phyloP scores from a whole-genome alignment of 2,329 filamentous ascomycete species.

The Fusarium cyanostomum region DNA sequence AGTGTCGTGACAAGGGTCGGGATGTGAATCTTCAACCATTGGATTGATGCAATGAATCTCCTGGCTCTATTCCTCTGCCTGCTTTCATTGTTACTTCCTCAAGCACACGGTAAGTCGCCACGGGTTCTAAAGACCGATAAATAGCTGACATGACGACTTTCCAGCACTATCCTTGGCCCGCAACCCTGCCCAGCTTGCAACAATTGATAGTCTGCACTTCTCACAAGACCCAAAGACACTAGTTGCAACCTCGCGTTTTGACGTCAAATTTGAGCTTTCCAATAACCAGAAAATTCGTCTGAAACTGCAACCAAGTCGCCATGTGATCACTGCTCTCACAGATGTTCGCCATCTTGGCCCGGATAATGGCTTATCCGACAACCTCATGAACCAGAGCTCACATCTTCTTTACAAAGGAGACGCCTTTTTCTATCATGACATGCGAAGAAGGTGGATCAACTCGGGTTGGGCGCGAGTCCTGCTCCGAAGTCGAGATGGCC shows the following conservation, averaged over 20 bases:
- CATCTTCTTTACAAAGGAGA: constrained; percentile 23
- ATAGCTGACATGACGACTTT: neutral
- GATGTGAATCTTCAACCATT: no score
- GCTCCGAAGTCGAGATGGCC: constrained; percentile 3
- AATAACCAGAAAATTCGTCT: constrained; percentile 14
- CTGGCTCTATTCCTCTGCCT: constrained; percentile 8
- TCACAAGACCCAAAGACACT: constrained; percentile 13
- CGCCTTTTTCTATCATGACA: neutral
- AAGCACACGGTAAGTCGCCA: constrained; percentile 11
- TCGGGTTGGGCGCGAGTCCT: constrained; percentile 31
- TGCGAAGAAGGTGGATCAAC: constrained; percentile 1
- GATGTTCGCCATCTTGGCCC: constrained; percentile 17
- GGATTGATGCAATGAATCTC: constrained; percentile 12
- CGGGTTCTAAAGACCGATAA: neutral
- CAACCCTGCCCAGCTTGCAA: constrained; percentile 4
- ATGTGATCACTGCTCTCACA: constrained; percentile 24
- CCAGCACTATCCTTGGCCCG: constrained; percentile 11
- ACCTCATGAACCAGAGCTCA: neutral
- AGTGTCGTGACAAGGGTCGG: neutral
- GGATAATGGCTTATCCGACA: neutral
- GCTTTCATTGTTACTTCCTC: neutral
- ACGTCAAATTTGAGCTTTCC: constrained; percentile 20
- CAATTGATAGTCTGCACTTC: constrained; percentile 13
- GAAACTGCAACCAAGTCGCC: constrained; percentile 19
- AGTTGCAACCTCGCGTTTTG: constrained; percentile 10